These are phyloP conservation scores for Aspergillus sparsus DNA, from an alignment of 495 filamentous ascomycete species.

Conservation along the genomic window DNA sequence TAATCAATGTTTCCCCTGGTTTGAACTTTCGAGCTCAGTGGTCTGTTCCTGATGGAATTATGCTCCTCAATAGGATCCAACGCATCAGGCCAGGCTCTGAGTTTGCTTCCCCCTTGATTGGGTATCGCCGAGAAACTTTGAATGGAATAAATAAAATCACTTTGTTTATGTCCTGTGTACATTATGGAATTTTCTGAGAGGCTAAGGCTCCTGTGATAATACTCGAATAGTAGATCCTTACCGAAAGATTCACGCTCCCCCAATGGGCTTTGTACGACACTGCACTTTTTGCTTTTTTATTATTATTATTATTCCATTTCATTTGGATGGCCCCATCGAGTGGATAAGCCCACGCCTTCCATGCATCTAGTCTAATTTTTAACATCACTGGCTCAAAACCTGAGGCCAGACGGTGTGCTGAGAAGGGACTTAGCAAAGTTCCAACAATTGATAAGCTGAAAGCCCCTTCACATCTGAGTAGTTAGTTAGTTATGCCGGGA, in stretches of 20 bases:
- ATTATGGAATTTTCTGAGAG: not conserved
- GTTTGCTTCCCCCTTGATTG: conserved; percentile 10
- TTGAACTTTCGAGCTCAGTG: not conserved
- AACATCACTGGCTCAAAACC: conserved; percentile 8
- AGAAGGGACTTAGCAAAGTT: conserved; percentile 8
- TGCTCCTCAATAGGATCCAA: conserved; percentile 11
- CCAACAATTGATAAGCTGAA: conserved; percentile 17
- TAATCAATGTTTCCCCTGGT: conserved; percentile 4
- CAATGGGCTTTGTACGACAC: conserved; percentile 15
- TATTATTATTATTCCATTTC: conserved; percentile 9
- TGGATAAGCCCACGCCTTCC: conserved; percentile 25
- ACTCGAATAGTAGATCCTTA: conserved; percentile 20
- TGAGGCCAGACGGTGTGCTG: conserved; percentile 18
- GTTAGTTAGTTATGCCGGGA: conserved; percentile 13
- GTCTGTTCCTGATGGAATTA: not conserved
- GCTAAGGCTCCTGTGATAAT: not conserved
- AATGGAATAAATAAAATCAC: not conserved
- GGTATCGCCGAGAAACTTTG: conserved; percentile 7
- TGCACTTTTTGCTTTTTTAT: conserved; percentile 19
- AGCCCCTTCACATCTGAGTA: conserved; percentile 15
- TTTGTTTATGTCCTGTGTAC: not conserved
- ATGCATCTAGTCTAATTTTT: conserved; percentile 27
- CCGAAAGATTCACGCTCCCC: conserved; percentile 18
- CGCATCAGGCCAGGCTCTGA: conserved; percentile 7
- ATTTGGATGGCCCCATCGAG: conserved; percentile 6